These are phyloP conservation scores for Striga hermonthica DNA, from an alignment of 305 asterid species.

Conservation along the genomic window DNA sequence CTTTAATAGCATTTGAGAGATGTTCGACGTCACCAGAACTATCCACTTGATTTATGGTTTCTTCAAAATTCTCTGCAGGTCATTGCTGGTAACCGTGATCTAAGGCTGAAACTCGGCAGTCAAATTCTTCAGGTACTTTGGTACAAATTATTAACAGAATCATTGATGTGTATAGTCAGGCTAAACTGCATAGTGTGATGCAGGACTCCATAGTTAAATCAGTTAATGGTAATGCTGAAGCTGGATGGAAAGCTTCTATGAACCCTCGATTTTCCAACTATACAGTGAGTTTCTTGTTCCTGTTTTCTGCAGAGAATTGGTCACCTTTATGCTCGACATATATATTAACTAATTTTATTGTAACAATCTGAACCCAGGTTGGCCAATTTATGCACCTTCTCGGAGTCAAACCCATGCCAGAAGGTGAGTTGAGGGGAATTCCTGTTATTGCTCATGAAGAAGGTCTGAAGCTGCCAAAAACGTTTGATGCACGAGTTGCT, in stretches of 20 bases:
- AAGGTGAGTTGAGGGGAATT: constrained; percentile 46
- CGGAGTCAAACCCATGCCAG: constrained; percentile 65
- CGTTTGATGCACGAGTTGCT: constrained; percentile 71
- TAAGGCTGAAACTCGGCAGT: constrained; percentile 39
- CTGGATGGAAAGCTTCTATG: constrained; percentile 91
- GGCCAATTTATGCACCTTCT: constrained; percentile 77
- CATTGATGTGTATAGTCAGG: background rate
- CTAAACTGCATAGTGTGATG: constrained; percentile 18
- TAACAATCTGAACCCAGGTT: constrained; percentile 47
- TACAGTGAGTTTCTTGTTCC: constrained; percentile 47
- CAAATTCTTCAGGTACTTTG: constrained; percentile 68
- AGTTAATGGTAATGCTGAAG: constrained; percentile 61
- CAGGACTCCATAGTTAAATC: constrained; percentile 63
- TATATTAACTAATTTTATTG: background rate
- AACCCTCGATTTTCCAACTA: constrained; percentile 68
- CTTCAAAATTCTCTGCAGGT: constrained; percentile 41
- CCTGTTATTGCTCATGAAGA: constrained; percentile 48
- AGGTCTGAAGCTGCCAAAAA: constrained; percentile 54
- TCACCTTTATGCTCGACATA: background rate
- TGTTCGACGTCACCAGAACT: too few species aligned
- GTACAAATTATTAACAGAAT: background rate
- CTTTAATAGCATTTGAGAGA: too few species aligned
- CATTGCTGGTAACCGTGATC: constrained; percentile 42
- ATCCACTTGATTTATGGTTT: too few species aligned
- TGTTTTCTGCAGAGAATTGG: background rate